Base-by-base conservation (phyloP, 192 early-diverging fungal genomes). In the Coemansia sp. region DNA sequence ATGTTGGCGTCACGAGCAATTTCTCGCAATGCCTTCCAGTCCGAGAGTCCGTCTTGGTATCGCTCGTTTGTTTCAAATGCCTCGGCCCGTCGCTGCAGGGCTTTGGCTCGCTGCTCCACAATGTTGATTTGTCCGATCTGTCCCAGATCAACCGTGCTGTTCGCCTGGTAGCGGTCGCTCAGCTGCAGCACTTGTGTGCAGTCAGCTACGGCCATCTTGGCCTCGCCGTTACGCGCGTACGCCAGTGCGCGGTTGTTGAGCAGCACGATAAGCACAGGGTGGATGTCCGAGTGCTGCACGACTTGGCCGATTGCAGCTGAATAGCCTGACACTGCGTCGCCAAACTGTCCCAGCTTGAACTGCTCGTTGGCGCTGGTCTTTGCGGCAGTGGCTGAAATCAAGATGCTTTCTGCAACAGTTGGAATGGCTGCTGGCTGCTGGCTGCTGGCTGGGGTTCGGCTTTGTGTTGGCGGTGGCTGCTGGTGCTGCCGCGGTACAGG, bases 271-370 rank as follows among this genome's bases (percentile, higher is more conserved):
- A 87, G 68, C 6, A 86, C 57, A 7, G 85, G 62, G 62, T 98
- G 94, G 6, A 65, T 55, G 11, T 61, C 26, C 0, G 93, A 73
- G 49, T 65, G 66, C 38, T 49, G 58, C 14, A 22, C 87, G 2
- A 97, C 77, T 3, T 70, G 58, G 29, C 73, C 58, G 5, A 97
- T 85, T 0, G 93, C 89, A 10, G 61, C 57, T 3, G 85, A 83
- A 73, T 98, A 98, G 16, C 74, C 75, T 6, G 68, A 67, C 39
- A 89, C 88, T 0, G 95, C 93, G 9, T 90, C 89, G 49, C 83
- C 89, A 80, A 89, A 97, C 74, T 97, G 92, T 2, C 96, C 96
- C 23, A 90, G 80, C 70, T 94, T 95, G 76, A 94, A 98, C 10
- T 75, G 64, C 8, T 88, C 88, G 68, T 95, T 96, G 57, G 94